Percentiles rank a stretch among this genome's conserved stretches.
Conservation (phyloP, 352 stramenopile species). For the Globisporangium recalcitrans region DNA sequence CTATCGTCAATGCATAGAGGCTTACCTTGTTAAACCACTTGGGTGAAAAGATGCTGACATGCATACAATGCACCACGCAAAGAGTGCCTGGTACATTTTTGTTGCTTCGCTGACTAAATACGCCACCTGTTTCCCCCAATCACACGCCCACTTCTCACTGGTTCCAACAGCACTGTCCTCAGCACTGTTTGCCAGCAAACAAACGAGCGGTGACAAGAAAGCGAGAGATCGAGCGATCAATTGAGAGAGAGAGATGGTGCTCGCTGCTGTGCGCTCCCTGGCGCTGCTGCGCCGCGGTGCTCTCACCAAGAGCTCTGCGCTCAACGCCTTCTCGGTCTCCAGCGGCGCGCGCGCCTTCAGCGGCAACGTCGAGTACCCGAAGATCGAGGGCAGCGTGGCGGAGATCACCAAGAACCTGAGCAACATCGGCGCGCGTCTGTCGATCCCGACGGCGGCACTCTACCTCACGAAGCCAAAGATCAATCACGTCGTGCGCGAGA, state of each 20-base stretch:
- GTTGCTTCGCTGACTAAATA: not conserved
- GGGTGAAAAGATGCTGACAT: no score
- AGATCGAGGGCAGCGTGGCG: constrained; percentile 63
- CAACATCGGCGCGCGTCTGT: constrained; percentile 66
- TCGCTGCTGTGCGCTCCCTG: constrained; percentile 17
- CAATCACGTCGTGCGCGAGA: constrained; percentile 77
- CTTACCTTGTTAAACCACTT: no score
- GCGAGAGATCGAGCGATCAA: constrained; percentile 1
- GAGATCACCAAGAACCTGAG: constrained; percentile 69
- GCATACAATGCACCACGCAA: no score
- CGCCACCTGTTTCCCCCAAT: not conserved
- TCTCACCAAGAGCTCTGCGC: not conserved
- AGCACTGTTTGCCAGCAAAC: not conserved
- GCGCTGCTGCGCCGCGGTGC: constrained; percentile 13
- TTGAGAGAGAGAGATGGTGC: constrained; percentile 12
- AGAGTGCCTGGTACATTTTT: not conserved
- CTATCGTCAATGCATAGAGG: no score
- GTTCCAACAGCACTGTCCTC: not conserved
- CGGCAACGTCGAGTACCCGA: constrained; percentile 79
- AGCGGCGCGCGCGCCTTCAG: constrained; percentile 49
- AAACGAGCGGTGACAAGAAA: constrained; percentile 11
- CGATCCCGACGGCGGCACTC: constrained; percentile 67
- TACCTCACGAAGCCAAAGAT: constrained; percentile 84
- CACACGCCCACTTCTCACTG: not conserved
- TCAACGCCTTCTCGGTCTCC: not conserved